Evolutionary conservation across 2,329 filamentous ascomycete genomes (phyloP).

Genomic region (Neofusicoccum umdonicola): DNA sequence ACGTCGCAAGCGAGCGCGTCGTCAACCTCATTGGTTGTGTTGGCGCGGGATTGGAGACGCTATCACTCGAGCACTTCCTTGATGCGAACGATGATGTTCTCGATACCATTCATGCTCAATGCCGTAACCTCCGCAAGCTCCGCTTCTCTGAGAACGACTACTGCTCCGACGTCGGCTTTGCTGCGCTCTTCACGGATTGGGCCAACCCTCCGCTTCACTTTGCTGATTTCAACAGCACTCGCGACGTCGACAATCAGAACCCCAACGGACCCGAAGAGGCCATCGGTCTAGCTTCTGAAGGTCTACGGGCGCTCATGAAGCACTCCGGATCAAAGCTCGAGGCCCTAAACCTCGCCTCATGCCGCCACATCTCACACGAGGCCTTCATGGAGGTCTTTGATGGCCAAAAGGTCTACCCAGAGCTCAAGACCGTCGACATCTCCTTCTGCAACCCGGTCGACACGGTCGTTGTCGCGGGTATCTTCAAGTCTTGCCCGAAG

Average conservation of each 20-base stretch:
- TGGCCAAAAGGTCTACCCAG: slow-evolving; percentile 58
- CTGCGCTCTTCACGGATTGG: slow-evolving; percentile 72
- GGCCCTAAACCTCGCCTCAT: slow-evolving; percentile 75
- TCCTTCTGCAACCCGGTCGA: slow-evolving; percentile 71
- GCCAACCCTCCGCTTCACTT: slow-evolving; percentile 66
- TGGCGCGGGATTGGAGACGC: slow-evolving; percentile 67
- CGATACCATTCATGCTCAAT: slow-evolving; percentile 67
- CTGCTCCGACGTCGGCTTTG: slow-evolving; percentile 74
- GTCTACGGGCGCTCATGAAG: slow-evolving; percentile 77
- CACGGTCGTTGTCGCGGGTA: slow-evolving; percentile 61
- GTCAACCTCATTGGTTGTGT: slow-evolving; percentile 60
- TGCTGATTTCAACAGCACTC: slow-evolving; percentile 74
- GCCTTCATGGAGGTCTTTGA: slow-evolving; percentile 76
- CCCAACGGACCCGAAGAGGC: slow-evolving; percentile 60
- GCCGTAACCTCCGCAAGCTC: slow-evolving; percentile 68
- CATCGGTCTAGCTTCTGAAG: slow-evolving; percentile 71
- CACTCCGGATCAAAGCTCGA: slow-evolving; percentile 71
- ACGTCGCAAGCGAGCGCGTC: slow-evolving; percentile 58
- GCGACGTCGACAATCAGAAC: slow-evolving; percentile 69
- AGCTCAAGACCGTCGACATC: slow-evolving; percentile 70
- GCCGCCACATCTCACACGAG: slow-evolving; percentile 71
- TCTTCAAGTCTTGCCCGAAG: slow-evolving; percentile 64
- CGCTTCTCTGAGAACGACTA: slow-evolving; percentile 74
- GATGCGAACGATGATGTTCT: slow-evolving; percentile 69
- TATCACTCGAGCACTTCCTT: slow-evolving; percentile 71